Evolutionary conservation across 495 filamentous ascomycete genomes (phyloP), one percentile per base, ranked within the genome.

Genomic region (Corynascus novoguineensis): DNA sequence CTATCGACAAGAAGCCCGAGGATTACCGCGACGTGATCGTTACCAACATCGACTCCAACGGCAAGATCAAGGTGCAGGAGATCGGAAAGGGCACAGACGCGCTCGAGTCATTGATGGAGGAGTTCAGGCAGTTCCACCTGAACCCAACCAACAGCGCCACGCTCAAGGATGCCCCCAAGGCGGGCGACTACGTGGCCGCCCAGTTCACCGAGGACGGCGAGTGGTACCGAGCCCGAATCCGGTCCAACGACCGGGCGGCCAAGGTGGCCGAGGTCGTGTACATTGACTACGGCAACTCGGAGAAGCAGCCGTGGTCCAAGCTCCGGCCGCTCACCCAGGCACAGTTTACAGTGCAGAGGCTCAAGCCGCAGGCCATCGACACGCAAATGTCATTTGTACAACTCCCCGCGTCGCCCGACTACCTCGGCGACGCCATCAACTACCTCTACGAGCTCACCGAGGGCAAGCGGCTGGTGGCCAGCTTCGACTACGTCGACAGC

Each of bases 231-330:
- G 95, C 89, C 40, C 85, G 85, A 58, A 80, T 99, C 44, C 85
- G 90, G 32, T 86, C 92, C 60, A 95, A 96, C 72, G 93, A 99
- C 71, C 90, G 93, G 58, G 81, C 88, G 34, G 85, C 85, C 60
- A 86, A 95, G 76, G 83, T 86, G 59, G 87, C 90, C 11, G 92
- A 97, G 71, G 84, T 99, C 5, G 70, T 92, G 14, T 99, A 96
- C 74, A 83, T 97, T 60, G 95, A 99, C 73, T 99, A 92, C 70
- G 95, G 95, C 58, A 97, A 99, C 78, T 85, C 83, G 21, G 95
- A 97, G 75, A 82, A 82, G 64, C 74, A 92, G 34, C 84, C 90
- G 3, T 97, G 90, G 89, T 82, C 83, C 10, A 75, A 77, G 44
- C 83, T 99, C 24, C 86, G 93, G 22, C 82, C 92, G 27, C 79